phyloP scores from a whole-genome alignment of 2,329 filamentous ascomycete species.

The Escovopsis sp. region DNA sequence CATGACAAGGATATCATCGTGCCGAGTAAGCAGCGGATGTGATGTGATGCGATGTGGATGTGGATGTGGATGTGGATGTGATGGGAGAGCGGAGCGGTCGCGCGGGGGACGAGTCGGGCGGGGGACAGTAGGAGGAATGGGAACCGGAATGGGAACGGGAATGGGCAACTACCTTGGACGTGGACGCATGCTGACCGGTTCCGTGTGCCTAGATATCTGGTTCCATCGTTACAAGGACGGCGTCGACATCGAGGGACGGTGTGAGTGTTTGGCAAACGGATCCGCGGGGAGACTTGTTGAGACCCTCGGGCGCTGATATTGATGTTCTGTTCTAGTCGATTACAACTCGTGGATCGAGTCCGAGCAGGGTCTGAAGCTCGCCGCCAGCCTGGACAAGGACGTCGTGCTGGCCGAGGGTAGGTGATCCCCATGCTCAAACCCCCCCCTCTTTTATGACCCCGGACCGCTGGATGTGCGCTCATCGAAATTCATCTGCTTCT shows the following conservation, averaged over 20 bases:
- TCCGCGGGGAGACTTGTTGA: not conserved
- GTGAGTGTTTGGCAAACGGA: slow-evolving; percentile 35
- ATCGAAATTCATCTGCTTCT: not conserved
- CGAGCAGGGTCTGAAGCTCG: slow-evolving; percentile 63
- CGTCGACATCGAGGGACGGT: slow-evolving; percentile 84
- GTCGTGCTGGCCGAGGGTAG: slow-evolving; percentile 79
- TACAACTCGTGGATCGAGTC: slow-evolving; percentile 99
- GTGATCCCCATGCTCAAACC: slow-evolving; percentile 1
- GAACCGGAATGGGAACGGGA: too few species aligned
- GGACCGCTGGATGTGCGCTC: too few species aligned
- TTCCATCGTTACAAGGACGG: slow-evolving; percentile 79
- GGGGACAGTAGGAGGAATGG: too few species aligned
- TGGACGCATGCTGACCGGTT: slow-evolving; percentile 13
- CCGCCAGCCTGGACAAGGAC: slow-evolving; percentile 61
- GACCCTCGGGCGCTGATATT: too few species aligned
- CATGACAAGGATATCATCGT: slow-evolving; percentile 89
- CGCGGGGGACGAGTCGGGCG: slow-evolving; percentile 1
- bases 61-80: too few species aligned
- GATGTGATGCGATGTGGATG: too few species aligned
- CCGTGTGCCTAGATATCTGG: slow-evolving; percentile 61
- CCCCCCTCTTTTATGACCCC: too few species aligned
- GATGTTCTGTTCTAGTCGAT: slow-evolving; percentile 47
- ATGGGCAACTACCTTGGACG: too few species aligned
- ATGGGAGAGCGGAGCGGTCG: not conserved
- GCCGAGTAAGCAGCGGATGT: slow-evolving; percentile 90